Evolutionary conservation across 179 eudicot species (phyloP), one percentile per base, ranked within the genome.

Genomic region (Spergularia azorica): DNA sequence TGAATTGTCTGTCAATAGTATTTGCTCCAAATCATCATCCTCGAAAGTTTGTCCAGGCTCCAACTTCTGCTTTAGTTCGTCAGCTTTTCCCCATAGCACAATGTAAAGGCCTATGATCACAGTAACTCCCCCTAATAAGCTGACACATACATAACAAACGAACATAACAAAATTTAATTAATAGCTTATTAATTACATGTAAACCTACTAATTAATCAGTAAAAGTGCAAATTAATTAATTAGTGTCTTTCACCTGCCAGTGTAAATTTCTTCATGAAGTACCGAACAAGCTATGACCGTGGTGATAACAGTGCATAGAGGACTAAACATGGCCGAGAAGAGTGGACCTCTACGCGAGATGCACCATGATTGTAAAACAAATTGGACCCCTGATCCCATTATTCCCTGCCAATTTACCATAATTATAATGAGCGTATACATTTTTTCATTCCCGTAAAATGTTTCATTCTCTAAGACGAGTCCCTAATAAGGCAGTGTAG

Each of bases 341-440:
- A 92, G 83, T 3, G 97, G 95, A 32, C 97, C 97, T 80, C 83
- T 86, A 3, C 54, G 84, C 2, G 89, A 75, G 11, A 92, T 76
- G 79, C 91, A 88, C 95, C 95, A 92, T 0, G 97, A 83, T 82
- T 90, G 97, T 16, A 85, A 78, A 39, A 88, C 80, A 83, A 88
- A 84, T 46, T 88, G 82, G 59, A 88, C 60, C 51, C 88, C 95
- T 0, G 95, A 90, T 58, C 88, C 89, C 57, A 86, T 21, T 13
- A 88, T 69, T 71, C 93, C 97, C 97, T 92, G 75, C 48, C 6
- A 14, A 14, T 36, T 26, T 26, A 26, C 32, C 32, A 26, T 26
- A 26, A 26, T 26, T 26, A 26, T 26, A 0, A 26, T 26, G 32
- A 26, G 3, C 3, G 3, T 36, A 36, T 36, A 2, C 3, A 36